Percentiles rank a stretch among this genome's conserved stretches.
Conservation (phyloP, 257 asterid species). For the Ajuga chamaepitys region DNA sequence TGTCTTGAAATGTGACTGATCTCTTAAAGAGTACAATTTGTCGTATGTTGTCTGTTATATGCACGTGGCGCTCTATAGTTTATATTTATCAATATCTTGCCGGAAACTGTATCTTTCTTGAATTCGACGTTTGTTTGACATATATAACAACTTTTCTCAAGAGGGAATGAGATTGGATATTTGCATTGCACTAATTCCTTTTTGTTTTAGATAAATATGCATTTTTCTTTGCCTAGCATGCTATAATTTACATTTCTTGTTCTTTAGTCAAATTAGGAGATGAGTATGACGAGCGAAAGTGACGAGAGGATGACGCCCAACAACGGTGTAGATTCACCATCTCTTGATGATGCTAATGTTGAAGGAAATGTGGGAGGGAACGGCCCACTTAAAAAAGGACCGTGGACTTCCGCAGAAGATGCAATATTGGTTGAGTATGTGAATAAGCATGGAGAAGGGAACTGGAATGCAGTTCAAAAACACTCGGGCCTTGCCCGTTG, state of each 20-base stretch:
- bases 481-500: conserved; percentile 57
- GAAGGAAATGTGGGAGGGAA: conserved; percentile 33
- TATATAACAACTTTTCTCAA: not conserved
- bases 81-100: not conserved
- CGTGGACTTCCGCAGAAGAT: conserved; percentile 59
- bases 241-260: not conserved
- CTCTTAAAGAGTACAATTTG: not conserved
- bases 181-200: not conserved
- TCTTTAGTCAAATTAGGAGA: conserved; percentile 23
- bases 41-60: conserved; percentile 1
- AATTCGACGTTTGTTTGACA: conserved; percentile 5
- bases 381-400: conserved; percentile 49
- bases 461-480: conserved; percentile 59
- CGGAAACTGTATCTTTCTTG: conserved; percentile 10
- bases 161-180: not conserved
- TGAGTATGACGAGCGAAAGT: conserved; percentile 36
- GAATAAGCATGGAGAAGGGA: conserved; percentile 50
- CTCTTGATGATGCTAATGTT: conserved; percentile 34
- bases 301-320: conserved; percentile 28
- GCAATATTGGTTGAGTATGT: conserved; percentile 49
- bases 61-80: not conserved
- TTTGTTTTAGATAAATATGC: not conserved
- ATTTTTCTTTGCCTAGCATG: not conserved
- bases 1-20: conserved; percentile 13
- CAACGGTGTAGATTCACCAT: conserved; percentile 26